Evolutionary conservation across 768 basidiomycete genomes (phyloP).

Genomic region (Termitomyces sp.): DNA sequence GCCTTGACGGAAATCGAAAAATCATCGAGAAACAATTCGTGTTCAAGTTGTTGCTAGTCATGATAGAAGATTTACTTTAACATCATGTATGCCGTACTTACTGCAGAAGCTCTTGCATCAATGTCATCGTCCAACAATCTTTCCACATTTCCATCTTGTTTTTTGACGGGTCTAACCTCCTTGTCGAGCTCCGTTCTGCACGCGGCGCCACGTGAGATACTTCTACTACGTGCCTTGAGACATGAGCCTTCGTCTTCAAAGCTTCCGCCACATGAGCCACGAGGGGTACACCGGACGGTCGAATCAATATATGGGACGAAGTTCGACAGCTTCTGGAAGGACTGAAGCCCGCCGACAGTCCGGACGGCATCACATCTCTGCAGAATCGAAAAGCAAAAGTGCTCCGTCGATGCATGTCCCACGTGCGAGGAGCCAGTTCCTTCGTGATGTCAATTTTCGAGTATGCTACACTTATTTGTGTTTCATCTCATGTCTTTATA

Average conservation of each 20-base stretch:
- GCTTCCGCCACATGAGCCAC: neutral
- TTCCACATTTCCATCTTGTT: too few species aligned
- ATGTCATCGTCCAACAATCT: neutral
- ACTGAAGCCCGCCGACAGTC: neutral
- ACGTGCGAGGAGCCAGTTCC: too few species aligned
- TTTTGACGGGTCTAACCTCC: neutral
- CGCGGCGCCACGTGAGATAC: neutral
- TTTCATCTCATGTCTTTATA: neutral
- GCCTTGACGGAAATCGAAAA: too few species aligned
- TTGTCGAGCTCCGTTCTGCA: neutral
- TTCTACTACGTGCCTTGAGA: neutral
- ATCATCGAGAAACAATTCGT: too few species aligned
- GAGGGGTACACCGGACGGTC: neutral
- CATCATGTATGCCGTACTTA: too few species aligned
- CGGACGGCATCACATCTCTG: neutral
- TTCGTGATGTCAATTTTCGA: neutral
- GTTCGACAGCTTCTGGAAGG: neutral
- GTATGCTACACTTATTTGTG: neutral
- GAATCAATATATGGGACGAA: neutral
- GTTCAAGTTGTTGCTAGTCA: too few species aligned
- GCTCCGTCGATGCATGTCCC: neutral
- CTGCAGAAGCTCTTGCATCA: neutral
- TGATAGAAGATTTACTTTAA: too few species aligned
- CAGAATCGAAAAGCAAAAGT: neutral
- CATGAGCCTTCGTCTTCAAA: neutral